A percentile compares a stretch with the other conserved stretches of the same genome.
phyloP scores from a whole-genome alignment of 2,329 filamentous ascomycete genomes.

The Endoconidiophora polonica region DNA sequence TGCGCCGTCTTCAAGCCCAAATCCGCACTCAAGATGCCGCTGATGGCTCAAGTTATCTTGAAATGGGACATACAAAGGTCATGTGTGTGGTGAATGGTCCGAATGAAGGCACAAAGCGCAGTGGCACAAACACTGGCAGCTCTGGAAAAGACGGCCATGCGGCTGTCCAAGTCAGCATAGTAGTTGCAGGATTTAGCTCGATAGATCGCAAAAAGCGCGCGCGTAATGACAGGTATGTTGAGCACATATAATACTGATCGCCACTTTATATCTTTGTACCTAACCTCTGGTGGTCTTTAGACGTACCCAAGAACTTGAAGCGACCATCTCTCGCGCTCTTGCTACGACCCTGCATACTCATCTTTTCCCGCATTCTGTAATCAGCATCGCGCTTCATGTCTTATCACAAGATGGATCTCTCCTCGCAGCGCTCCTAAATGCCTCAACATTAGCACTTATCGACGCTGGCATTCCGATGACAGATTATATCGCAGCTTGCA shows the following conservation, averaged over 20 bases:
- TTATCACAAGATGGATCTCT: constrained; percentile 81
- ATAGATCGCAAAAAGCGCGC: constrained; percentile 67
- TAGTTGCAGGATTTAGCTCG: constrained; percentile 73
- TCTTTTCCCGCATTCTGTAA: constrained; percentile 75
- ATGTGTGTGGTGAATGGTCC: constrained; percentile 86
- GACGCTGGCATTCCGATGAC: constrained; percentile 94
- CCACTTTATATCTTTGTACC: background rate
- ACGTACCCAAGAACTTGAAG: constrained; percentile 63
- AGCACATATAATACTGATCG: background rate
- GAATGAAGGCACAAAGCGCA: constrained; percentile 34
- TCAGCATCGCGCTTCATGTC: constrained; percentile 70
- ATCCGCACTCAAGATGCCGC: constrained; percentile 85
- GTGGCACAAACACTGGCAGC: background rate
- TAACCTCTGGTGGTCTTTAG: constrained; percentile 26
- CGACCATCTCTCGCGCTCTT: constrained; percentile 63
- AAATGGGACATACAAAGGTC: constrained; percentile 95
- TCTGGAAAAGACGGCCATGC: constrained; percentile 22
- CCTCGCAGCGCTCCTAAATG: constrained; percentile 79
- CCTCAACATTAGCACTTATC: constrained; percentile 75
- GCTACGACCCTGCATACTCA: constrained; percentile 65
- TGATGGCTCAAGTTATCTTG: constrained; percentile 83
- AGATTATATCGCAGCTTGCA: constrained; percentile 78
- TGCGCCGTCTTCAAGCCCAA: constrained; percentile 73
- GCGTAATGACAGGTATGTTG: constrained; percentile 57
- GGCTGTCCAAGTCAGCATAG: constrained; percentile 64